Evolutionary conservation across 495 filamentous ascomycete genomes (phyloP).

Genomic region (Cercophora samala): DNA sequence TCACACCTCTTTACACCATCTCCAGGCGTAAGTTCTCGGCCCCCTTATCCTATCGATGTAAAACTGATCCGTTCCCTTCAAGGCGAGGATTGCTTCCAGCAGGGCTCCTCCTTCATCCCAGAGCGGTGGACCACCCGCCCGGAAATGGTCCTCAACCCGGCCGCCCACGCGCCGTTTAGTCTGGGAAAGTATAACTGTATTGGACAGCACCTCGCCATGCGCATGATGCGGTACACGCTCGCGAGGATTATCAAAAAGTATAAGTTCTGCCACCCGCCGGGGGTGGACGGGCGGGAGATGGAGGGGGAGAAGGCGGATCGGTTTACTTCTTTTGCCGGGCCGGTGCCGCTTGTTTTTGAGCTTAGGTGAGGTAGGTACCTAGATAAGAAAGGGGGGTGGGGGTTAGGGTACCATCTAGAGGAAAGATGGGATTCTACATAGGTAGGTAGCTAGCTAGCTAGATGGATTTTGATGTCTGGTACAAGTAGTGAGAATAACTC

Average conservation of each 20-base stretch:
- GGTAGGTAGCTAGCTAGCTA: too few species aligned
- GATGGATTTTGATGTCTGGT: too few species aligned
- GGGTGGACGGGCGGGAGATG: background rate
- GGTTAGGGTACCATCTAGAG: too few species aligned
- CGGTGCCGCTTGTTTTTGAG: background rate
- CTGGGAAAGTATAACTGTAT: background rate
- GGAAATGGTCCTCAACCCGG: constrained; percentile 45
- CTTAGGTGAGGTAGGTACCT: background rate
- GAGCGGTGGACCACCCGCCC: constrained; percentile 52
- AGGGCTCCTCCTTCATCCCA: constrained; percentile 35
- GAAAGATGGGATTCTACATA: too few species aligned
- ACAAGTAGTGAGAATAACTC: too few species aligned
- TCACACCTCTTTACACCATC: constrained; percentile 45
- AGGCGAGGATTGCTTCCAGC: constrained; percentile 14
- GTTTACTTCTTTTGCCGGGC: background rate
- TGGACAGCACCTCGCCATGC: background rate
- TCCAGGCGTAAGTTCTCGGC: constrained; percentile 11
- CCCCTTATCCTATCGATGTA: background rate
- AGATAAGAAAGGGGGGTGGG: too few species aligned
- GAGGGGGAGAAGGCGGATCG: background rate
- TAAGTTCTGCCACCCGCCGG: background rate
- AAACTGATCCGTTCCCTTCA: background rate
- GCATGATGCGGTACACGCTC: background rate
- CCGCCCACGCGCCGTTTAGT: constrained; percentile 31
- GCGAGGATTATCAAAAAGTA: background rate